phyloP scores from a whole-genome alignment of 202 grass and related monocot genomes.

The Zoysia matrella region DNA sequence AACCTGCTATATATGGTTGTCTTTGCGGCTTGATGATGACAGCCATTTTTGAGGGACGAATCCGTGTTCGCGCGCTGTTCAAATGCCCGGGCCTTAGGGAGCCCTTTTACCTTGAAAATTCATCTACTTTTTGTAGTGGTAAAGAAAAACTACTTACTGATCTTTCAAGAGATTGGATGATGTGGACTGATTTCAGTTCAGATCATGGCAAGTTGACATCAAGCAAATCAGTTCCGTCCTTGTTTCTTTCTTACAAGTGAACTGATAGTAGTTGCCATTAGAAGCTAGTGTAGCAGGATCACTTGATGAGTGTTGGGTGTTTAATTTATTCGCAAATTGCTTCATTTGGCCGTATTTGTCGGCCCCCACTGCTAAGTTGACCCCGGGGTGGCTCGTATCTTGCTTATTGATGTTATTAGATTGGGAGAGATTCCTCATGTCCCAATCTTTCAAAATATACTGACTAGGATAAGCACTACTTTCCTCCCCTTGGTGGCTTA shows the following conservation, averaged over 20 bases:
- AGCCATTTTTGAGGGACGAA: neutral
- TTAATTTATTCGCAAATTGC: constrained; percentile 22
- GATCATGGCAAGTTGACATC: constrained; percentile 48
- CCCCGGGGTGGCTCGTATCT: constrained; percentile 11
- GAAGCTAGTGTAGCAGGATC: neutral
- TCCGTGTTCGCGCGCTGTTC: constrained; percentile 1
- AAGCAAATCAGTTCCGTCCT: constrained; percentile 23
- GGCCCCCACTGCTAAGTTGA: neutral
- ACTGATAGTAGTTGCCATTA: constrained; percentile 16
- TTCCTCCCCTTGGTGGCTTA: constrained; percentile 41
- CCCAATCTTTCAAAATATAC: constrained; percentile 49
- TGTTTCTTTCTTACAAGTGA: no score
- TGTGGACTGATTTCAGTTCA: constrained; percentile 29
- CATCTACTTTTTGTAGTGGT: constrained; percentile 12
- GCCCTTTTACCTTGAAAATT: constrained; percentile 38
- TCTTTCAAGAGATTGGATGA: constrained; percentile 36
- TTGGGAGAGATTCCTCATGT: constrained; percentile 60
- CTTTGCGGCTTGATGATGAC: constrained; percentile 37
- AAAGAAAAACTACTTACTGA: constrained; percentile 4
- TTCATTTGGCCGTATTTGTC: constrained; percentile 43
- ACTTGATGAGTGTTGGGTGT: constrained; percentile 1
- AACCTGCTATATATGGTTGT: constrained; percentile 17
- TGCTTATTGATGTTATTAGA: constrained; percentile 41
- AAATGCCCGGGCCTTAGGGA: neutral
- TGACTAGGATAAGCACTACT: constrained; percentile 66